phyloP scores from a whole-genome alignment of 2,329 filamentous ascomycete genomes.

The Penicillium sp. region DNA sequence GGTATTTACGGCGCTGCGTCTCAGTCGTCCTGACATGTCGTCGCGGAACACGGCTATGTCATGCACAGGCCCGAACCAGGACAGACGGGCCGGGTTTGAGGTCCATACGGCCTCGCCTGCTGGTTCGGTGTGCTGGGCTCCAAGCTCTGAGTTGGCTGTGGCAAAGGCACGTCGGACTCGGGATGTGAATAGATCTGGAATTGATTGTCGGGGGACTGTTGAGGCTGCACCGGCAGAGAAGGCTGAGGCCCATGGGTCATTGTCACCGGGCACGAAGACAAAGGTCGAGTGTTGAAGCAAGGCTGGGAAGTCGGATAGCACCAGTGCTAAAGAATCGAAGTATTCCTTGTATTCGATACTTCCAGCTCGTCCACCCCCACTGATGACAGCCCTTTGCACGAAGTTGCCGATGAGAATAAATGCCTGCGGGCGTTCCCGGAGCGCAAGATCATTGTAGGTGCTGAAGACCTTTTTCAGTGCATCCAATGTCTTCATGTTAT shows the following conservation, averaged over 20 bases:
- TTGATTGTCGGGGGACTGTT: constrained; percentile 51
- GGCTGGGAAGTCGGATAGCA: constrained; percentile 79
- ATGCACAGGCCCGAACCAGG: constrained; percentile 82
- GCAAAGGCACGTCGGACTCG: constrained; percentile 80
- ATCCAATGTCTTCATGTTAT: constrained; percentile 77
- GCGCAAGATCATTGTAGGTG: constrained; percentile 67
- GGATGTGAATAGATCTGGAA: constrained; percentile 90
- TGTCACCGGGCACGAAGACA: constrained; percentile 91
- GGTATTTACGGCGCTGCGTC: constrained; percentile 74
- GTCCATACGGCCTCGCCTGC: constrained; percentile 82
- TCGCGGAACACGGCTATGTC: constrained; percentile 88
- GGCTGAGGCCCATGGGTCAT: constrained; percentile 93
- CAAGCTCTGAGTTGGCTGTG: constrained; percentile 70
- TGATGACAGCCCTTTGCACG: constrained; percentile 58
- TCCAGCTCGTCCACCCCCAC: constrained; percentile 70
- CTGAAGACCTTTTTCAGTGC: constrained; percentile 78
- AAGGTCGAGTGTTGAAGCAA: constrained; percentile 81
- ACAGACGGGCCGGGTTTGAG: constrained; percentile 79
- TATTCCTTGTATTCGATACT: constrained; percentile 97
- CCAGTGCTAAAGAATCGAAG: constrained; percentile 82
- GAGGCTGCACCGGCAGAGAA: constrained; percentile 59
- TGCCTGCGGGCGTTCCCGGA: constrained; percentile 69
- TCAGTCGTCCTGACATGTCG: constrained; percentile 77
- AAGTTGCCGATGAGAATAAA: constrained; percentile 91
- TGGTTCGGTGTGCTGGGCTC: constrained; percentile 50